These are phyloP conservation scores for Dianthus caryophyllus DNA, from an alignment of 148 eudicot species.

Conservation along the genomic window DNA sequence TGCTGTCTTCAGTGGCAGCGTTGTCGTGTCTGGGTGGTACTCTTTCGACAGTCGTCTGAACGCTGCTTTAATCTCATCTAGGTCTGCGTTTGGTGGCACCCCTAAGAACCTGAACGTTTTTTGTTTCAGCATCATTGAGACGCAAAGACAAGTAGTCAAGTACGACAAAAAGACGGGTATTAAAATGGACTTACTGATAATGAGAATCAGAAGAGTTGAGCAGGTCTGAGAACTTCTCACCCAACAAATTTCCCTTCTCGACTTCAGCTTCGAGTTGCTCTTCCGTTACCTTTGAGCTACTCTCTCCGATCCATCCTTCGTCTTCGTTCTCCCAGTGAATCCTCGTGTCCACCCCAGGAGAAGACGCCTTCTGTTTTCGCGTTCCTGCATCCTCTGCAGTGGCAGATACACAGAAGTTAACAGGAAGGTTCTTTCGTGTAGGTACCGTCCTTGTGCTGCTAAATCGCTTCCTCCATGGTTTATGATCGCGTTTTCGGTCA, in stretches of 20 bases:
- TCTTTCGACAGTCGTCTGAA: conserved; percentile 72
- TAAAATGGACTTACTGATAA: conserved; percentile 48
- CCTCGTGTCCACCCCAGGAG: conserved; percentile 69
- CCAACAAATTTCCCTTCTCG: conserved; percentile 32
- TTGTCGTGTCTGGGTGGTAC: conserved; percentile 83
- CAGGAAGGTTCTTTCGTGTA: conserved; percentile 11
- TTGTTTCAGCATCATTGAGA: too few species aligned
- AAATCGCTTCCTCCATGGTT: not conserved
- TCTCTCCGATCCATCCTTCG: conserved; percentile 82
- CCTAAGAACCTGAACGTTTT: conserved; percentile 55
- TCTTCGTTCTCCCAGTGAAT: conserved; percentile 87
- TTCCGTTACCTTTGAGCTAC: conserved; percentile 17
- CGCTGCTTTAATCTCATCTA: conserved; percentile 79
- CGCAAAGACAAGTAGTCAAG: too few species aligned
- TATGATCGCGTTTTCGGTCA: conserved; percentile 14
- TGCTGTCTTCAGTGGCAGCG: conserved; percentile 69
- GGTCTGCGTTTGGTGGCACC: conserved; percentile 57
- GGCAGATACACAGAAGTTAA: conserved; percentile 20
- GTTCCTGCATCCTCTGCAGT: conserved; percentile 32
- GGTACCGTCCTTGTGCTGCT: not conserved
- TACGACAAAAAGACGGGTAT: too few species aligned
- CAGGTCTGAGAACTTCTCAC: conserved; percentile 62
- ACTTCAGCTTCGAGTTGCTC: conserved; percentile 37
- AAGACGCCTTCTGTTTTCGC: conserved; percentile 33
- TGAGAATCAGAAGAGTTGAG: conserved; percentile 75